Percentiles rank a stretch among this genome's conserved stretches.
Evolutionary conservation across 2,329 filamentous ascomycete genomes (phyloP).

Genomic region (Ophiosphaerella narmari): DNA sequence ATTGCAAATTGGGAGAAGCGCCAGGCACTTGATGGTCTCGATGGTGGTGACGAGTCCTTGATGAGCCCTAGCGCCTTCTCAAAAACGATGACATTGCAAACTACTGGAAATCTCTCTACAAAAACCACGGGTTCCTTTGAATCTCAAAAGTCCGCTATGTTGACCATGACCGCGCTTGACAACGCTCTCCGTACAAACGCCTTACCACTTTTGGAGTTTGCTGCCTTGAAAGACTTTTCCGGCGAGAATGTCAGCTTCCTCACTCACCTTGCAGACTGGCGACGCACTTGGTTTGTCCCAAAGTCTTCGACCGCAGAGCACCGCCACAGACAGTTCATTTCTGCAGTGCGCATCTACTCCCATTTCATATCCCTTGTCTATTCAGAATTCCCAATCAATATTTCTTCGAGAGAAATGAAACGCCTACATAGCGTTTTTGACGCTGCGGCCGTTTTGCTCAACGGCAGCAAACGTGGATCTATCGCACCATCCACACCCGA

Average conservation of each 20-base stretch:
- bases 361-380: constrained; percentile 40
- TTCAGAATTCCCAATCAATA: constrained; percentile 44
- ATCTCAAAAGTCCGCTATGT: constrained; percentile 36
- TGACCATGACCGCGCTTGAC: constrained; percentile 42
- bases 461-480: constrained; percentile 23
- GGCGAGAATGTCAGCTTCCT: constrained; percentile 45
- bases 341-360: constrained; percentile 39
- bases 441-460: constrained; percentile 22
- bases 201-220: constrained; percentile 37
- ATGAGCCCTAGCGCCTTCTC: constrained; percentile 24
- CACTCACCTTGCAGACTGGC: constrained; percentile 40
- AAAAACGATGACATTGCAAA: constrained; percentile 23
- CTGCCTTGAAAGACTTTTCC: constrained; percentile 41
- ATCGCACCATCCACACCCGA: constrained; percentile 20
- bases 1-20: constrained; percentile 41
- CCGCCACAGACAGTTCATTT: constrained; percentile 32
- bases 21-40: constrained; percentile 16
- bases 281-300: constrained; percentile 33
- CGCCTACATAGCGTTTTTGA: constrained; percentile 34
- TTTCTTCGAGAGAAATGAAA: constrained; percentile 36
- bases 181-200: constrained; percentile 38
- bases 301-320: constrained; percentile 26
- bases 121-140: constrained; percentile 26
- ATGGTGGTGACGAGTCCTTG: constrained; percentile 7
- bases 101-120: constrained; percentile 9